Evolutionary conservation across 2,329 filamentous ascomycete genomes (phyloP).

Genomic region (Aspergillus glaucus): DNA sequence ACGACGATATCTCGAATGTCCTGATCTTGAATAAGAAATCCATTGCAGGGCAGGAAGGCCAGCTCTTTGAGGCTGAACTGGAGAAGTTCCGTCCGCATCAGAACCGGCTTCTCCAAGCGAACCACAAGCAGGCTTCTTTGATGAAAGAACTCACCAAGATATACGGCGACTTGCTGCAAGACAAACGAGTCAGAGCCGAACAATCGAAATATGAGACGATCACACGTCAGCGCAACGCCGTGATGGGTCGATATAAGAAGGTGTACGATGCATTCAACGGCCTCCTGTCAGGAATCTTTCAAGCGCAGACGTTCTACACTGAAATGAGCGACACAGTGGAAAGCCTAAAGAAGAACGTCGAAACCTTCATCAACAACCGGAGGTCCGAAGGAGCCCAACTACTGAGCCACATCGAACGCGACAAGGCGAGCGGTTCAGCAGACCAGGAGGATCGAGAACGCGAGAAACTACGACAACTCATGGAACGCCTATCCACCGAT

Average conservation of each 20-base stretch:
- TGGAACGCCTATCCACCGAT: constrained; percentile 93
- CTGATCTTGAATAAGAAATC: constrained; percentile 97
- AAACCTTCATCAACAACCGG: constrained; percentile 92
- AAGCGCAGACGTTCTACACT: constrained; percentile 86
- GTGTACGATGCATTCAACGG: constrained; percentile 91
- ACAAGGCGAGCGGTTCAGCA: constrained; percentile 56
- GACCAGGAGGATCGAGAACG: constrained; percentile 71
- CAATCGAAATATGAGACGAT: constrained; percentile 92
- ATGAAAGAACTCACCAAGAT: constrained; percentile 90
- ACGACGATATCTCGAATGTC: constrained; percentile 95
- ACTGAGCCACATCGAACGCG: constrained; percentile 78
- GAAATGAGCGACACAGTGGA: constrained; percentile 95
- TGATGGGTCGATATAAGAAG: constrained; percentile 81
- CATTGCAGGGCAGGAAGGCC: constrained; percentile 82
- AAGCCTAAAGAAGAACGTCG: constrained; percentile 89
- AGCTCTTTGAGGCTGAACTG: constrained; percentile 92
- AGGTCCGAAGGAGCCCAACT: constrained; percentile 85
- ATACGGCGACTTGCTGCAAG: constrained; percentile 83
- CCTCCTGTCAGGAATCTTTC: constrained; percentile 73
- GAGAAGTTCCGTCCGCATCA: constrained; percentile 95
- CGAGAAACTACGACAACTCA: constrained; percentile 76
- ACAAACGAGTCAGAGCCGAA: constrained; percentile 87
- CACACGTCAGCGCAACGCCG: constrained; percentile 71
- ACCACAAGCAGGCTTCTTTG: constrained; percentile 86
- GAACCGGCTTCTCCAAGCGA: constrained; percentile 82